Conservation (phyloP, 2,329 filamentous ascomycete species). For the Cladobotryum protrusum region DNA sequence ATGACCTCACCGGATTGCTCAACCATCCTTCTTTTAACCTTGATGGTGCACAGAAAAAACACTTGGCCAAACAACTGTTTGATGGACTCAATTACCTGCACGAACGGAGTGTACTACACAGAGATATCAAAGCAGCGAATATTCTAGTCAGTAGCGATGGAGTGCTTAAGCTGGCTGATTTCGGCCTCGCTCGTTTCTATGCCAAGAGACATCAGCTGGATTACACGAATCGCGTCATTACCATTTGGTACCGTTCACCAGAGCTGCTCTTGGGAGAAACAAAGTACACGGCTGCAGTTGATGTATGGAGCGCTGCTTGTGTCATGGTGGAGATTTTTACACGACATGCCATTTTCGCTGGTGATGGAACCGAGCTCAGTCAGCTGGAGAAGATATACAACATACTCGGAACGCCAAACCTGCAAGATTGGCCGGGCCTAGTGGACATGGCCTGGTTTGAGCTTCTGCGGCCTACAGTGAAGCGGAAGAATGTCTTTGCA, state of each 20-base stretch:
- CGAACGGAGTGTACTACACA: conserved; percentile 84
- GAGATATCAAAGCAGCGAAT: conserved; percentile 97
- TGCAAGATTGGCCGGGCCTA: conserved; percentile 78
- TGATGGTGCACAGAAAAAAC: conserved; percentile 80
- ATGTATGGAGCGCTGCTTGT: conserved; percentile 96
- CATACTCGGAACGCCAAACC: conserved; percentile 80
- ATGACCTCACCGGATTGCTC: conserved; percentile 88
- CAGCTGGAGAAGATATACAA: conserved; percentile 97
- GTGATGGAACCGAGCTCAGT: conserved; percentile 90
- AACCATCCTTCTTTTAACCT: conserved; percentile 91
- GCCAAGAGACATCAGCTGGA: conserved; percentile 86
- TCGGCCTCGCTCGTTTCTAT: conserved; percentile 93
- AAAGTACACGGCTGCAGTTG: conserved; percentile 80
- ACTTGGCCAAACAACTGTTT: conserved; percentile 88
- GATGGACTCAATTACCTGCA: conserved; percentile 92
- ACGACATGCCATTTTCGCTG: conserved; percentile 86
- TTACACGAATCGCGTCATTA: conserved; percentile 98
- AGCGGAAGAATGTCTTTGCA: conserved; percentile 67
- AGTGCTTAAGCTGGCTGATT: conserved; percentile 87
- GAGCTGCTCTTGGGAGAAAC: conserved; percentile 89
- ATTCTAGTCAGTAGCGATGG: conserved; percentile 89
- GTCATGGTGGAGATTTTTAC: conserved; percentile 97
- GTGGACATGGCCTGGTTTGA: conserved; percentile 98
- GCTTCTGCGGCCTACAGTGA: conserved; percentile 71
- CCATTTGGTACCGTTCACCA: conserved; percentile 93